Conservation (phyloP, 768 basidiomycete genomes). For the Tulasnella sp. region DNA sequence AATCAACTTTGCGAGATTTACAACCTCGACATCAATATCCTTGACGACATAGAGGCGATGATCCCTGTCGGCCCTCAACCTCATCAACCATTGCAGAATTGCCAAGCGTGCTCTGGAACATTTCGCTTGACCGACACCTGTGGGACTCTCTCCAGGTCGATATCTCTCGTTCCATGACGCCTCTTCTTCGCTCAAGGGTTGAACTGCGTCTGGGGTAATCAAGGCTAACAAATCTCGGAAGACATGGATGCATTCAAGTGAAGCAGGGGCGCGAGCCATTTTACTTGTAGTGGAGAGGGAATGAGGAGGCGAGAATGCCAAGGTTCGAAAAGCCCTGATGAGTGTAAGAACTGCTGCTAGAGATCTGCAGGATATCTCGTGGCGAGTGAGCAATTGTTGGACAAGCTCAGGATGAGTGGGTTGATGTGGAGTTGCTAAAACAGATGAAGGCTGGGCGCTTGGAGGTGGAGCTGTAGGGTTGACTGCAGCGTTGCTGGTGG, state of each 20-base stretch:
- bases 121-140: conserved; percentile 20
- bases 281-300: conserved; percentile 15
- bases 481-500: no score
- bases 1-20: conserved; percentile 50
- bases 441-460: no score
- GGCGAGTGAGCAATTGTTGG: no score
- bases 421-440: no score
- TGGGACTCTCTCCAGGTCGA: conserved; percentile 1
- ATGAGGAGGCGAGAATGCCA: conserved; percentile 26
- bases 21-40: conserved; percentile 32
- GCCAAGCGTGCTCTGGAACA: conserved; percentile 49
- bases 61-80: conserved; percentile 78
- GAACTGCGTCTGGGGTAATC: conserved; percentile 24
- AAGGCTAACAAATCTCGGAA: conserved; percentile 31
- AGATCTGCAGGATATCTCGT: conserved; percentile 15
- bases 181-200: conserved; percentile 2
- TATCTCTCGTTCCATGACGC: conserved; percentile 1
- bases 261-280: conserved; percentile 25
- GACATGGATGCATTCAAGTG: conserved; percentile 26
- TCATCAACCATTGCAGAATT: conserved; percentile 75
- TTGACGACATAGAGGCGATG: conserved; percentile 67
- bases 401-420: background rate
- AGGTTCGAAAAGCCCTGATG: conserved; percentile 29
- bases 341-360: conserved; percentile 21
- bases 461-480: no score